Evolutionary conservation across 768 basidiomycete genomes (phyloP), one percentile per base, ranked within the genome.

Genomic region (Dictyophora rubrovolvata): DNA sequence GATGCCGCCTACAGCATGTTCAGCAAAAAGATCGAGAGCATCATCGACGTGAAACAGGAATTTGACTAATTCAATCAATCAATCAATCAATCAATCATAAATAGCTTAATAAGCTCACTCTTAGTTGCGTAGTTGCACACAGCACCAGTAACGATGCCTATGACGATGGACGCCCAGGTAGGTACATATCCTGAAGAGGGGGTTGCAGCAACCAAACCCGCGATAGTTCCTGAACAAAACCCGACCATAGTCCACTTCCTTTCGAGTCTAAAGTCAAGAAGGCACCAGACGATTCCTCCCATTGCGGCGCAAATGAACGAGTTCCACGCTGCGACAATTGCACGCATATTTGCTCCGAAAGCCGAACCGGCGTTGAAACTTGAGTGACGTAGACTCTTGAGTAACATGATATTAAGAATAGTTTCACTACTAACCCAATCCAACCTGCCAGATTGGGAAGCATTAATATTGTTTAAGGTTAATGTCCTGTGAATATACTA

Each of bases 321-420:
- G 71, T 93, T 93, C 83, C 91, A 87, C 57, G 87, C 79, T 17
- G 91, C 90, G 68, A 86, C 81, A 59, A 92, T 77, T 2, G 90
- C 91, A 53, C 92, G 85, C 46, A 94, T 75, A 72, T 93, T 93
- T 36, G 90, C 89, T 28, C 87, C 87, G 64, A 90, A 89, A 2
- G 90, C 87, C 59, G 86, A 88, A 22, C 92, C 92, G 52, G 88
- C 92, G 72, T 93, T 94, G 77, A 93, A 92, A n/a, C 87, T 89
- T 59, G 28, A 35, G 35, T 21, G 12, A 46, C 8, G 35, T 37
- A 21, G 22, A 16, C 20, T 34, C 20, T n/a, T 51, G 22, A 21
- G 47, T 11, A 50, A 56, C 16, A 53, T 12, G 17, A 11, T 11
- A 23, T 17, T 10, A 59, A 28, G 16, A 53, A 22, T 59, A 47